phyloP scores from a whole-genome alignment of 192 early-diverging fungal species.

The Rhizophagus sp. region DNA sequence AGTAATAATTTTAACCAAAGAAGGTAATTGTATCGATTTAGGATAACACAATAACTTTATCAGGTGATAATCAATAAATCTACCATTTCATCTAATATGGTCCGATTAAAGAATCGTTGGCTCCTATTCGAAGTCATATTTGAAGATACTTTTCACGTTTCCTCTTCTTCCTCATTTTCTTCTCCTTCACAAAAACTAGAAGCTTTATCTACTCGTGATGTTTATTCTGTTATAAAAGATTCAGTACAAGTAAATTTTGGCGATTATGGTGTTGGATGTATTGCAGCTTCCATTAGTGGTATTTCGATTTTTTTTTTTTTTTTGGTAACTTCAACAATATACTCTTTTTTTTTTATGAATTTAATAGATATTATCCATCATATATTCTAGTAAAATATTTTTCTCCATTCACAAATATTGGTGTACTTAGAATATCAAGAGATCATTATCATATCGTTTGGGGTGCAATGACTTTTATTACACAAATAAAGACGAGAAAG shows the following conservation, averaged over 20 bases:
- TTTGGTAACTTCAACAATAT: no score
- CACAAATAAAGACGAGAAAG: slow-evolving; percentile 38
- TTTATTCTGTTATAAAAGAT: slow-evolving; percentile 38
- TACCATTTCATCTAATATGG: slow-evolving; percentile 32
- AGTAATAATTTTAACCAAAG: no score
- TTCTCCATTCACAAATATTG: slow-evolving; percentile 49
- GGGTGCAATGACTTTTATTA: slow-evolving; percentile 50
- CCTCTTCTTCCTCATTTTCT: slow-evolving; percentile 10
- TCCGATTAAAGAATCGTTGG: slow-evolving; percentile 56
- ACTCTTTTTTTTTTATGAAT: neutral
- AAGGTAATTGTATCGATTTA: no score
- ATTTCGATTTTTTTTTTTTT: neutral
- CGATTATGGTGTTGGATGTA: slow-evolving; percentile 44
- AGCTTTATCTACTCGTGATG: slow-evolving; percentile 34
- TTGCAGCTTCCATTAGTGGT: slow-evolving; percentile 42
- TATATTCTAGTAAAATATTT: slow-evolving; percentile 48
- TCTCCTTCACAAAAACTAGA: slow-evolving; percentile 25
- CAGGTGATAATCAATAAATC: no score
- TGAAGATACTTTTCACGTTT: slow-evolving; percentile 35
- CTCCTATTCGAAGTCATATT: slow-evolving; percentile 49
- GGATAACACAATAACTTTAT: no score
- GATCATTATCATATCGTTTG: slow-evolving; percentile 46
- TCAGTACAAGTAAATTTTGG: slow-evolving; percentile 52
- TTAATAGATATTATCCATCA: neutral
- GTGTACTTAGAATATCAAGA: slow-evolving; percentile 46